phyloP scores from a whole-genome alignment of 225 moss, liverwort and hornwort genomes.

The Pseudoscleropodium purum region DNA sequence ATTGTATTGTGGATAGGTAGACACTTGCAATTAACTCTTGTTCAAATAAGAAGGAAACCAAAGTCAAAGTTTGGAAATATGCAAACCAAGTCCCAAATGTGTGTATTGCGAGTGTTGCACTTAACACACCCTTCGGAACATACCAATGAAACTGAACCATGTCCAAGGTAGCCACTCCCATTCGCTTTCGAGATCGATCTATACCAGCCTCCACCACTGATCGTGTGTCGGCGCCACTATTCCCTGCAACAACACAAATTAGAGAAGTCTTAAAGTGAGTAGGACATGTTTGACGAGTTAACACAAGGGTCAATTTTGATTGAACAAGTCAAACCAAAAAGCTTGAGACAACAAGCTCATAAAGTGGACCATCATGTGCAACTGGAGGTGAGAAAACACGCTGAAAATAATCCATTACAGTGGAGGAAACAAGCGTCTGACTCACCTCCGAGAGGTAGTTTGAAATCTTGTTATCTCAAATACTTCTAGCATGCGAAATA shows the following conservation, averaged over 20 bases:
- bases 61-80: neutral
- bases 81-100: neutral
- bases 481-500: neutral
- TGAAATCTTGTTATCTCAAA: neutral
- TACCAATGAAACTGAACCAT: constrained; percentile 62
- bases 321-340: neutral
- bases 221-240: constrained; percentile 32
- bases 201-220: constrained; percentile 41
- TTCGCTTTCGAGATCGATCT: constrained; percentile 49
- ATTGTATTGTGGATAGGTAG: neutral
- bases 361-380: neutral
- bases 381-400: neutral
- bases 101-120: neutral
- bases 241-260: constrained; percentile 19
- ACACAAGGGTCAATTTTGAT: neutral
- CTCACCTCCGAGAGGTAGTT: neutral
- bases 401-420: neutral
- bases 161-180: constrained; percentile 37
- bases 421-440: neutral
- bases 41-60: neutral
- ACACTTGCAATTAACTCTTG: neutral
- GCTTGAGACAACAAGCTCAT: neutral
- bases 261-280: neutral
- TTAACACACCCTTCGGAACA: neutral
- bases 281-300: neutral